Conservation (phyloP, 2,329 filamentous ascomycete species). For the Paraconiothyrium brasiliense region DNA sequence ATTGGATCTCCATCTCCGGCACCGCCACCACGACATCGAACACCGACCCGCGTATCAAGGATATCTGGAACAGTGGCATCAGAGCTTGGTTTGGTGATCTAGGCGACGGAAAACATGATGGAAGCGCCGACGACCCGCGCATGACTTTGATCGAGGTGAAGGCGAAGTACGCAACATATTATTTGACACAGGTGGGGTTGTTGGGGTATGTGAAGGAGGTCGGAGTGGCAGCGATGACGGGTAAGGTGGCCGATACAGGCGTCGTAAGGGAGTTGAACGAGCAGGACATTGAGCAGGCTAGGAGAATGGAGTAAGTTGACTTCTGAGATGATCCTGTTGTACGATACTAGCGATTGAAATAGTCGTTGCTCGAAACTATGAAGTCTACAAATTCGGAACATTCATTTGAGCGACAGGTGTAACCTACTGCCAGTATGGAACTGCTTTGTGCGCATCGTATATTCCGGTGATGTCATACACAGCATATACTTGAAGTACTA, state of each 20-base stretch:
- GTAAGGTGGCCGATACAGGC: slow-evolving; percentile 52
- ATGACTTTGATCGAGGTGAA: slow-evolving; percentile 56
- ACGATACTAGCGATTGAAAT: slow-evolving; percentile 2
- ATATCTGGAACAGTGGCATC: slow-evolving; percentile 53
- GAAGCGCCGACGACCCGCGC: slow-evolving; percentile 57
- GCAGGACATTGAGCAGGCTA: slow-evolving; percentile 56
- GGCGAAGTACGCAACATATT: slow-evolving; percentile 52
- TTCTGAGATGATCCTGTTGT: neutral
- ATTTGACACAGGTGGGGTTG: slow-evolving; percentile 45
- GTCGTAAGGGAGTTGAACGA: slow-evolving; percentile 59
- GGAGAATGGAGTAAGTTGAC: slow-evolving; percentile 30
- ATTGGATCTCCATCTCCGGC: slow-evolving; percentile 60
- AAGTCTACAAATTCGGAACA: neutral
- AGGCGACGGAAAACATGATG: slow-evolving; percentile 59
- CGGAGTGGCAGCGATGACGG: slow-evolving; percentile 48
- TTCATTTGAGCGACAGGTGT: neutral
- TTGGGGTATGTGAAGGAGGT: slow-evolving; percentile 54
- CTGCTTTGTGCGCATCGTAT: too few relatives aligned
- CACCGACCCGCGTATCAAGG: slow-evolving; percentile 59
- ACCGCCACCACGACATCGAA: slow-evolving; percentile 53
- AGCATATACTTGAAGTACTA: too few relatives aligned
- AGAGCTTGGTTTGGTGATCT: slow-evolving; percentile 62
- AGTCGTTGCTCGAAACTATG: slow-evolving; percentile 7
- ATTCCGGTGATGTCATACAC: too few relatives aligned
- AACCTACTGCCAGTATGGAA: too few relatives aligned